Evolutionary conservation across 1,139 yeast genomes (phyloP).

Genomic region (Blastobotrys ciferrii): DNA sequence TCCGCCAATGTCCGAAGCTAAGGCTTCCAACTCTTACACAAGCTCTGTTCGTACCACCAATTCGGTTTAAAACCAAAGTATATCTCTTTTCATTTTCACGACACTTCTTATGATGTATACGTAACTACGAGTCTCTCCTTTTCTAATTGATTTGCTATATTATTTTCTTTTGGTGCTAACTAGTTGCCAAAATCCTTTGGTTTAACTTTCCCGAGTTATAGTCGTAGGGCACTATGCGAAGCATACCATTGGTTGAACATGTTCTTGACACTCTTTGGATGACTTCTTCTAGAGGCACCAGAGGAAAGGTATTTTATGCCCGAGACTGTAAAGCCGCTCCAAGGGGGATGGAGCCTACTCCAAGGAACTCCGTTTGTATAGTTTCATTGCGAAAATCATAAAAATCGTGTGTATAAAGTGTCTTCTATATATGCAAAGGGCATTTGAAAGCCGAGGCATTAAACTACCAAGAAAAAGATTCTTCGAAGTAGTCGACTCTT

Average conservation of each 20-base stretch:
- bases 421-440: constrained; percentile 1
- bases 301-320: too few species aligned
- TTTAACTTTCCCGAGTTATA: too few species aligned
- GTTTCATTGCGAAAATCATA: too few species aligned
- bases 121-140: not conserved
- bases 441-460: not conserved
- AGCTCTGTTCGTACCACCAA: not conserved
- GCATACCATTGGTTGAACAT: too few species aligned
- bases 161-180: not conserved
- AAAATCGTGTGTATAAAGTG: too few species aligned
- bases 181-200: too few species aligned
- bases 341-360: too few species aligned
- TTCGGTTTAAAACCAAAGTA: not conserved
- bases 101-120: constrained; percentile 3
- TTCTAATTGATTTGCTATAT: not conserved
- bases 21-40: constrained; percentile 2
- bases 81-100: constrained; percentile 1
- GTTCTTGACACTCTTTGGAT: too few species aligned
- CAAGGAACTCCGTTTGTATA: too few species aligned
- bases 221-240: too few species aligned
- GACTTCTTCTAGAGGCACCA: too few species aligned
- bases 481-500: constrained; percentile 44
- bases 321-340: too few species aligned
- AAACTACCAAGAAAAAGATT: constrained; percentile 42
- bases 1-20: constrained; percentile 7